Percentiles rank a stretch among this genome's conserved stretches.
Evolutionary conservation across 495 filamentous ascomycete species (phyloP).

Genomic region (Penicillium steckii): DNA sequence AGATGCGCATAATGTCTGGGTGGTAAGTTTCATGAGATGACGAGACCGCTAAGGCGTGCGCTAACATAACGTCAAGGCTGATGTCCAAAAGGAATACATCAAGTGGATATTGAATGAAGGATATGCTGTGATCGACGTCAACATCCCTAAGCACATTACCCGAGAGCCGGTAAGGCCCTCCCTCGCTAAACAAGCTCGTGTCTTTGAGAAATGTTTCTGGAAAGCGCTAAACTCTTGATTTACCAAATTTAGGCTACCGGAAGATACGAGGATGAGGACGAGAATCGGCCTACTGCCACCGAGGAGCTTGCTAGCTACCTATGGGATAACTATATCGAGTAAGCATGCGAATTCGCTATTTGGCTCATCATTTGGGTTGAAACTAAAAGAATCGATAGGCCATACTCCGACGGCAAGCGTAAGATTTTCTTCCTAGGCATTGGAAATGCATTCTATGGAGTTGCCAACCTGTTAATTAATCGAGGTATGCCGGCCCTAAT

Average conservation of each 20-base stretch:
- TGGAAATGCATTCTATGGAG: constrained; percentile 69
- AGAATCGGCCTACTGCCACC: constrained; percentile 49
- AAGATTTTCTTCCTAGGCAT: constrained; percentile 83
- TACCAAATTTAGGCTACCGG: constrained; percentile 18
- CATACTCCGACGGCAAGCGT: constrained; percentile 35
- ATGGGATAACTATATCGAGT: constrained; percentile 97
- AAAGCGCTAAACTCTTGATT: neutral
- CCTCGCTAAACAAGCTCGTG: neutral
- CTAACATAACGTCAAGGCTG: constrained; percentile 61
- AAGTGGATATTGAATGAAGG: constrained; percentile 72
- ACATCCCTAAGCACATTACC: constrained; percentile 74
- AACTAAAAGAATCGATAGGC: neutral
- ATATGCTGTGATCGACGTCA: constrained; percentile 85
- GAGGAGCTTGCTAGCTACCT: constrained; percentile 80
- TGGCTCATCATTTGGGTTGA: neutral
- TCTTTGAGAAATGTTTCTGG: too few relatives aligned
- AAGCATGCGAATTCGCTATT: constrained; percentile 14
- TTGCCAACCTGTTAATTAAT: constrained; percentile 67
- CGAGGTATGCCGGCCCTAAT: constrained; percentile 47
- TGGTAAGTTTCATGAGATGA: constrained; percentile 60
- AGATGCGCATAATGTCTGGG: constrained; percentile 78
- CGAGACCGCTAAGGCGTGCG: constrained; percentile 1
- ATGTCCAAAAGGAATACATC: constrained; percentile 74
- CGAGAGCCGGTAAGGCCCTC: constrained; percentile 24
- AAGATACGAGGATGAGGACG: constrained; percentile 43